phyloP scores from a whole-genome alignment of 441 rosid genomes.

The Dalechampia spathulata region DNA sequence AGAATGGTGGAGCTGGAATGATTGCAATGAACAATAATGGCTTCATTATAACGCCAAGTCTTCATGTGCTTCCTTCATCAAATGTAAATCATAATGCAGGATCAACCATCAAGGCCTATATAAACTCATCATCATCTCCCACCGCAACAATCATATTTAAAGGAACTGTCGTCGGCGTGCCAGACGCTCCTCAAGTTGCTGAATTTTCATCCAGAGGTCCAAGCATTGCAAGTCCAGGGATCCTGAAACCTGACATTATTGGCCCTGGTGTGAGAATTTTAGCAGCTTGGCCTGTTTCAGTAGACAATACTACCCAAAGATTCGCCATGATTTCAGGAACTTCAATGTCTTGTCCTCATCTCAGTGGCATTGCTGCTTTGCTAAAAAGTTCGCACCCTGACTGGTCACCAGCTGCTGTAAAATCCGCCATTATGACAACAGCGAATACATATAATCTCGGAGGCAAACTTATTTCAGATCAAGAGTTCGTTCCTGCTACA shows the following conservation, averaged over 20 bases:
- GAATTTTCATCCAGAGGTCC: conserved; percentile 32
- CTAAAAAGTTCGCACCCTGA: conserved; percentile 53
- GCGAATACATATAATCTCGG: conserved; percentile 16
- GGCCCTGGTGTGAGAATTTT: conserved; percentile 22
- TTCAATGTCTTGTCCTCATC: conserved; percentile 90
- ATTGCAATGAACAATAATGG: conserved; percentile 23
- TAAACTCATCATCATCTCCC: conserved; percentile 17
- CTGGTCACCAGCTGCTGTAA: conserved; percentile 76
- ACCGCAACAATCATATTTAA: conserved; percentile 23
- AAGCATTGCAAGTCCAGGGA: conserved; percentile 16
- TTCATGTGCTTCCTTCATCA: conserved; percentile 30
- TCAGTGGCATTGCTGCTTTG: conserved; percentile 72
- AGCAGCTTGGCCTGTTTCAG: conserved; percentile 24
- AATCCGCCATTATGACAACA: conserved; percentile 50
- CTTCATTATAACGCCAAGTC: conserved; percentile 8
- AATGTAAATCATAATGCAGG: conserved; percentile 17
- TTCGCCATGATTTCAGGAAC: conserved; percentile 47
- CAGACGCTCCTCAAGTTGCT: conserved; percentile 22
- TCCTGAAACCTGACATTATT: too few relatives aligned
- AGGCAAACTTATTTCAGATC: conserved; percentile 14
- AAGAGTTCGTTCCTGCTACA: conserved; percentile 10
- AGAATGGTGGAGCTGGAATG: conserved; percentile 32
- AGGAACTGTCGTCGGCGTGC: conserved; percentile 22
- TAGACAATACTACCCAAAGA: conserved; percentile 20
- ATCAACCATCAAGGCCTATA: conserved; percentile 18